Percentiles rank a stretch among this genome's conserved stretches.
These are phyloP conservation scores for Eucalyptus globulus DNA, from an alignment of 345 rosid species.

Conservation along the genomic window DNA sequence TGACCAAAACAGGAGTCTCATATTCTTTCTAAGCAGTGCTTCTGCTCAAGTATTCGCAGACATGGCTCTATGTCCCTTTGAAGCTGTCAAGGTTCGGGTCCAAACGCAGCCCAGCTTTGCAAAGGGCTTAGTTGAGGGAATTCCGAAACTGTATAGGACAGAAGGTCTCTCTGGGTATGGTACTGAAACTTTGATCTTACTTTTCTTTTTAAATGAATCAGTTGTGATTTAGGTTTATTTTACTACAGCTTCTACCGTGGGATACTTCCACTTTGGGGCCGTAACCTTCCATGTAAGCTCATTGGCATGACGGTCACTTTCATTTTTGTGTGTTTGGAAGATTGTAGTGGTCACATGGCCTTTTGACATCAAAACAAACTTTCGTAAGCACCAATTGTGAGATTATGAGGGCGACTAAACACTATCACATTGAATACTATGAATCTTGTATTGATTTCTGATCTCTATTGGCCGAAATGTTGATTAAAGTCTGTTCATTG, in stretches of 20 bases:
- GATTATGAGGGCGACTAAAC: neutral
- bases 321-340: neutral
- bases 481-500: neutral
- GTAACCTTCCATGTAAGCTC: conserved; percentile 25
- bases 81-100: conserved; percentile 54
- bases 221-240: neutral
- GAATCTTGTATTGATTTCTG: neutral
- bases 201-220: neutral
- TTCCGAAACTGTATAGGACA: conserved; percentile 38
- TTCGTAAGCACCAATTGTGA: neutral
- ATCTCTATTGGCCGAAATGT: neutral
- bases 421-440: neutral
- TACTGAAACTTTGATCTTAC: neutral
- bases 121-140: conserved; percentile 48
- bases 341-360: neutral
- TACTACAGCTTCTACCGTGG: conserved; percentile 22
- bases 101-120: conserved; percentile 51
- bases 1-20: conserved; percentile 15
- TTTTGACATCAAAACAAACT: neutral
- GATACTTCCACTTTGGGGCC: conserved; percentile 26
- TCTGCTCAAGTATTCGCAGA: conserved; percentile 67
- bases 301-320: neutral
- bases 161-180: conserved; percentile 50
- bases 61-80: conserved; percentile 60
- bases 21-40: conserved; percentile 54